Evolutionary conservation across 192 early-diverging fungal species (phyloP).

Genomic region (Coemansia sp.): DNA sequence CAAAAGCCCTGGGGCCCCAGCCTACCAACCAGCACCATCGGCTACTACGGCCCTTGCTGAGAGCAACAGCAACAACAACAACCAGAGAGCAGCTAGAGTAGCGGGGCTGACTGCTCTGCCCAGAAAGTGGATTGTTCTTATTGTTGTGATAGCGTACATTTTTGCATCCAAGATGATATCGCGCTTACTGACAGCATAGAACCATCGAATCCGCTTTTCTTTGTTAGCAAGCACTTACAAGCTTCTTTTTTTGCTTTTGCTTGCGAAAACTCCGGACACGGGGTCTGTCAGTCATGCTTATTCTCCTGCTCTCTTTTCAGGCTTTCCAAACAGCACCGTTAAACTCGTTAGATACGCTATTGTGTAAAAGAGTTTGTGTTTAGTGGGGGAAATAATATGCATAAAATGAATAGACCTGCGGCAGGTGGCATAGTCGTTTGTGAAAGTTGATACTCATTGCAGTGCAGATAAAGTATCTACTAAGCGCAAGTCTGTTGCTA

Average conservation of each 20-base stretch:
- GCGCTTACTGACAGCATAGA: conserved; percentile 36
- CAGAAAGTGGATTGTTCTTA: conserved; percentile 48
- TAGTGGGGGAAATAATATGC: too few species aligned
- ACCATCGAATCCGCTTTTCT: not conserved
- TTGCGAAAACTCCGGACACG: too few species aligned
- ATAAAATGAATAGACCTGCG: too few species aligned
- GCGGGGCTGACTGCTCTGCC: conserved; percentile 22
- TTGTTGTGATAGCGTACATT: conserved; percentile 44
- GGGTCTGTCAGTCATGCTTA: too few species aligned
- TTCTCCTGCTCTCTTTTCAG: too few species aligned
- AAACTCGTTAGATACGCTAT: too few species aligned
- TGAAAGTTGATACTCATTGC: too few species aligned
- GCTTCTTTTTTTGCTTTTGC: not conserved
- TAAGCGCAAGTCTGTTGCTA: too few species aligned
- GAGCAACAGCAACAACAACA: not conserved
- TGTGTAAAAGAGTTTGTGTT: too few species aligned
- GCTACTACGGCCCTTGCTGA: conserved; percentile 10
- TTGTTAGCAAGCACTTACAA: not conserved
- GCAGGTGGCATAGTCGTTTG: too few species aligned
- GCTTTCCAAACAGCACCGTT: too few species aligned
- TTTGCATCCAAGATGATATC: conserved; percentile 46
- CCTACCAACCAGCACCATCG: not conserved
- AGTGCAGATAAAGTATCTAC: too few species aligned
- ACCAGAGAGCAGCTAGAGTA: conserved; percentile 15
- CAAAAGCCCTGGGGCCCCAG: not conserved